A percentile compares a stretch with the other conserved stretches of the same genome.
Evolutionary conservation across 306 rosid genomes (phyloP).

Genomic region (Cicer pinnatifidum): DNA sequence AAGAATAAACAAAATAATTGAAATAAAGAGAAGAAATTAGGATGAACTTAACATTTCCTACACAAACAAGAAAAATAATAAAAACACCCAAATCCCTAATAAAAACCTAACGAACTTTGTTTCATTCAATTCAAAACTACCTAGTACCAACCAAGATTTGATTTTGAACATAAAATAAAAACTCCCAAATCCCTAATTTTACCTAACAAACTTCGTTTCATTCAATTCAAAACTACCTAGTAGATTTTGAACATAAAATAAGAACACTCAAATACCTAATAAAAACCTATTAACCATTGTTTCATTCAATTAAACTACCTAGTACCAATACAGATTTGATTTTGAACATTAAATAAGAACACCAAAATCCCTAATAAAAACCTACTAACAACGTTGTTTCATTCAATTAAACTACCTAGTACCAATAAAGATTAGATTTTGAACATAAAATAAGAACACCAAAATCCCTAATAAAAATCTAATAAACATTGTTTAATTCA

Average conservation of each 20-base stretch:
- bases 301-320: background rate
- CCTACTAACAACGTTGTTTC: background rate
- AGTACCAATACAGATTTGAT: no score
- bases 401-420: background rate
- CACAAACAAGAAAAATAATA: background rate
- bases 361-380: background rate
- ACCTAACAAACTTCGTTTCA: background rate
- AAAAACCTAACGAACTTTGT: background rate
- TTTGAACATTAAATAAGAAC: no score
- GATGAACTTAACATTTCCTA: background rate
- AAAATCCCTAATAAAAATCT: background rate
- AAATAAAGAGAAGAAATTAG: no score
- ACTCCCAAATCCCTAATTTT: no score
- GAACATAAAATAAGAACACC: background rate
- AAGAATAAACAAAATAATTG: no score
- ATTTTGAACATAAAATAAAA: no score
- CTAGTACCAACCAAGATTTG: no score
- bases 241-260: no score
- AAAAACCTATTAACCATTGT: background rate
- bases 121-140: background rate
- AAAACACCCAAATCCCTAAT: background rate
- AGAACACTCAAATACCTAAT: background rate
- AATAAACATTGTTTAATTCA: background rate
- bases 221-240: background rate
- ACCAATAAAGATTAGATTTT: no score